Evolutionary conservation across 2,329 filamentous ascomycete species (phyloP).

Genomic region (Fusarium temperatum): DNA sequence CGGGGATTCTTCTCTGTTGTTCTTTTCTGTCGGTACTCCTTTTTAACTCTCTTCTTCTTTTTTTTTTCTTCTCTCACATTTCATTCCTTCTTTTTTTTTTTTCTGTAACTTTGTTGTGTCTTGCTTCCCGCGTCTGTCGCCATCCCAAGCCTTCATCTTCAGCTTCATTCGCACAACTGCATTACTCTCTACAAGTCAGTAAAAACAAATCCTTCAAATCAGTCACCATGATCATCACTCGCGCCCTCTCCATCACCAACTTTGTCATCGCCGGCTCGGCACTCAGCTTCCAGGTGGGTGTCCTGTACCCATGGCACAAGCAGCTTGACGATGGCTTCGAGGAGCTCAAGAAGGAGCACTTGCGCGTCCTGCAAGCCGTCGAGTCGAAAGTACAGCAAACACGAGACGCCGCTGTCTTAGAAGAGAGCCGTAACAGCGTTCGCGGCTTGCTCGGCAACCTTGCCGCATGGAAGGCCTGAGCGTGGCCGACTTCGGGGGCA

Average conservation of each 20-base stretch:
- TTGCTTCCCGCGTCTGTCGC: not conserved
- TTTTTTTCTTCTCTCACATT: not conserved
- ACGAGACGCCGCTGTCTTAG: constrained; percentile 14
- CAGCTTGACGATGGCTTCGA: constrained; percentile 69
- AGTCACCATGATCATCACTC: constrained; percentile 38
- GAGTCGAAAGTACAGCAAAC: constrained; percentile 16
- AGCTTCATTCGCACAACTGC: not conserved
- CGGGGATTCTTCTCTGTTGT: constrained; percentile 15
- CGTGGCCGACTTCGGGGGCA: constrained; percentile 31
- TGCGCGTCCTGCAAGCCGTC: constrained; percentile 31
- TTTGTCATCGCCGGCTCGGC: constrained; percentile 73
- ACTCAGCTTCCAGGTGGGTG: constrained; percentile 73
- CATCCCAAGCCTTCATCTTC: not conserved
- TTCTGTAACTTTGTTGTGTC: constrained; percentile 8
- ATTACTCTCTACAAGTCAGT: not conserved
- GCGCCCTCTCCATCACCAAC: constrained; percentile 51
- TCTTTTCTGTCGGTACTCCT: constrained; percentile 5
- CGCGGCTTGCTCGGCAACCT: constrained; percentile 24
- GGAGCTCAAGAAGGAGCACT: constrained; percentile 40
- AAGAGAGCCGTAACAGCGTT: constrained; percentile 29
- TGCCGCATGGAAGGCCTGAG: constrained; percentile 33
- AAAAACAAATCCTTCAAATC: not conserved
- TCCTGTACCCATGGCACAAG: constrained; percentile 77
- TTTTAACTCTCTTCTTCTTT: not conserved
- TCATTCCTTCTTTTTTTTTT: constrained; percentile 2